Evolutionary conservation across 2,329 filamentous ascomycete genomes (phyloP).

Genomic region (Penicillium sp.): DNA sequence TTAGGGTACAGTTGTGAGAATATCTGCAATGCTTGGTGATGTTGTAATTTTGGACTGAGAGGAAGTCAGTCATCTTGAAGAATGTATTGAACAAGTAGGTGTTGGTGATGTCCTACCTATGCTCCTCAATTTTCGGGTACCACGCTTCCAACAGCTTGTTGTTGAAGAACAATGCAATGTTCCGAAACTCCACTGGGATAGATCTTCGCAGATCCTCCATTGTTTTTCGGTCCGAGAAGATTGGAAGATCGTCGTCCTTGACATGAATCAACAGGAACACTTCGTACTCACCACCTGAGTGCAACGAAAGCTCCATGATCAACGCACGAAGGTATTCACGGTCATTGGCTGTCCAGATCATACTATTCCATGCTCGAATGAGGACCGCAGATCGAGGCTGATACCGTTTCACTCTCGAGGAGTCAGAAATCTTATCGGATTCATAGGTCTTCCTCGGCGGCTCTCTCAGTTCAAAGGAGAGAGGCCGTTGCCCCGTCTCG

Average conservation of each 20-base stretch:
- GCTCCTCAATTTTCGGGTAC: slow-evolving; percentile 31
- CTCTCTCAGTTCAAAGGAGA: slow-evolving; percentile 18
- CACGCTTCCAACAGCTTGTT: slow-evolving; percentile 28
- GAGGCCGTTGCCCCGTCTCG: slow-evolving; percentile 10
- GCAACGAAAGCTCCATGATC: slow-evolving; percentile 73
- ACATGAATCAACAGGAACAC: slow-evolving; percentile 78
- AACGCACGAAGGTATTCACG: slow-evolving; percentile 79
- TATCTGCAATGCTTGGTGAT: slow-evolving; percentile 60
- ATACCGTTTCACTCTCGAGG: slow-evolving; percentile 9
- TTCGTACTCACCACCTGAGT: slow-evolving; percentile 73
- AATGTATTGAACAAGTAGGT: not conserved
- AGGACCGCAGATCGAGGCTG: slow-evolving; percentile 68
- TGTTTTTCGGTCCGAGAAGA: slow-evolving; percentile 68
- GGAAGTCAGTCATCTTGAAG: not conserved
- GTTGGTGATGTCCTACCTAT: slow-evolving; percentile 19
- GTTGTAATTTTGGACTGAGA: slow-evolving; percentile 34
- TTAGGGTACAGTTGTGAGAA: slow-evolving; percentile 64
- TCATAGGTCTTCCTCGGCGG: slow-evolving; percentile 8
- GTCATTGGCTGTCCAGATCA: slow-evolving; percentile 75
- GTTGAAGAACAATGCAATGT: slow-evolving; percentile 38
- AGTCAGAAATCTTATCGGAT: not conserved
- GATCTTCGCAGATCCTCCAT: slow-evolving; percentile 57
- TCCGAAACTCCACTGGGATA: slow-evolving; percentile 35
- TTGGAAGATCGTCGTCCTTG: slow-evolving; percentile 68
- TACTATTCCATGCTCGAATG: slow-evolving; percentile 79